Base-by-base conservation (phyloP, 495 filamentous ascomycete species). In the Melanomma pulvis-pyrius region DNA sequence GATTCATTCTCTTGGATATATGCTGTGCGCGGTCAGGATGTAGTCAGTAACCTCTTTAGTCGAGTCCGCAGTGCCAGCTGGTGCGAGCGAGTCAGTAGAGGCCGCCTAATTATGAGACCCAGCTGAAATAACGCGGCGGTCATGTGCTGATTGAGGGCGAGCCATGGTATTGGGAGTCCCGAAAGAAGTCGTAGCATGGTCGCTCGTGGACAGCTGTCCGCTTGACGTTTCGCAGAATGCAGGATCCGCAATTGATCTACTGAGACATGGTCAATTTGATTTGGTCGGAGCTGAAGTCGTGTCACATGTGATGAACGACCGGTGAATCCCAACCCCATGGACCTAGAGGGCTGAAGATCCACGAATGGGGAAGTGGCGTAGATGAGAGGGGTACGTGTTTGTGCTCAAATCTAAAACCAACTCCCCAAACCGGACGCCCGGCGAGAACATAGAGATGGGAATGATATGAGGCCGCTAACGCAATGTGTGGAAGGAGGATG, bases 361-460 rank as follows among this genome's bases (percentile, higher is more conserved):
- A 22, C 30, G 21, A 15, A 17, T 30, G 3, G n/a, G n/a, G 51
- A 32, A 21, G 24, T 55, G 28, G 19, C 51, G 30, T 26, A 36
- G 51, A 34, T 34, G 25, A 36, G 51, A 55, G 39, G 13, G 7
- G 30, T 15, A 32, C 9, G n/a, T 25, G 25, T 15, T 55, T 55
- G 51, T 55, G 30, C 17, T 55, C 51, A 24, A n/a, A 32, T 36
- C 51, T 55, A 26, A 55, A n/a, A 55, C 51, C 48, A 36, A 7
- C 6, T 32, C 15, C 26, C 48, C 48, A 29, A 51, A 44, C n/a
- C 2, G 39, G 9, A 44, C 39, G 11, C n/a, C 48, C 12, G 19
- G 22, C 48, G 21, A n/a, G 21, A 25, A 25, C 48, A 29, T 9
- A 26, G 48, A 3, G 22, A 51, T 24, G 48, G 48, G 22, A 51